Evolutionary conservation across 1,139 yeast genomes (phyloP).

Genomic region (Pneumocystis wakefieldiae): DNA sequence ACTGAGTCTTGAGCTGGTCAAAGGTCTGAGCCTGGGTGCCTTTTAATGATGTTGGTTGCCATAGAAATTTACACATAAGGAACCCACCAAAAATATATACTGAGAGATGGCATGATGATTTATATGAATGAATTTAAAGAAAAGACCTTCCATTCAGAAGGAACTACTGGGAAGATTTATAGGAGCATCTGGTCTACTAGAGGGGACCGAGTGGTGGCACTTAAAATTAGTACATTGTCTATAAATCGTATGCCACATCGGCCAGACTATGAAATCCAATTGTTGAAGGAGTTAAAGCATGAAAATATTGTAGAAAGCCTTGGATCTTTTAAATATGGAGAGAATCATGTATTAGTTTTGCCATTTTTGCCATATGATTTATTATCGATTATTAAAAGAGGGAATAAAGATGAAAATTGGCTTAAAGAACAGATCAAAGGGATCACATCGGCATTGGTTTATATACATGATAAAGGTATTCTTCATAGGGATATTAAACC

Average conservation of each 20-base stretch:
- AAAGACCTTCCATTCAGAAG: neutral
- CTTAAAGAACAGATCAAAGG: neutral
- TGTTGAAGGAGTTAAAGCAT: neutral
- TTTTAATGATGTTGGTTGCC: neutral
- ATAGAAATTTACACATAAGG: neutral
- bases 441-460: constrained; percentile 36
- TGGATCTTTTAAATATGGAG: neutral
- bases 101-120: neutral
- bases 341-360: neutral
- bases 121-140: neutral
- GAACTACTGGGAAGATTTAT: neutral
- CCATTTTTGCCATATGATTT: neutral
- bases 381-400: neutral
- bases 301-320: neutral
- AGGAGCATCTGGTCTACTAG: neutral
- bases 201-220: neutral
- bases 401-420: neutral
- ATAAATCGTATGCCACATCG: neutral
- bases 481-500: constrained; percentile 96
- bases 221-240: neutral
- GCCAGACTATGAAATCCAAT: neutral
- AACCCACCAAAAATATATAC: neutral
- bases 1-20: neutral
- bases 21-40: neutral
- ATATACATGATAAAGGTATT: constrained; percentile 88